phyloP scores from a whole-genome alignment of 108 stramenopile genomes.

The Nitzschia inconspicua region DNA sequence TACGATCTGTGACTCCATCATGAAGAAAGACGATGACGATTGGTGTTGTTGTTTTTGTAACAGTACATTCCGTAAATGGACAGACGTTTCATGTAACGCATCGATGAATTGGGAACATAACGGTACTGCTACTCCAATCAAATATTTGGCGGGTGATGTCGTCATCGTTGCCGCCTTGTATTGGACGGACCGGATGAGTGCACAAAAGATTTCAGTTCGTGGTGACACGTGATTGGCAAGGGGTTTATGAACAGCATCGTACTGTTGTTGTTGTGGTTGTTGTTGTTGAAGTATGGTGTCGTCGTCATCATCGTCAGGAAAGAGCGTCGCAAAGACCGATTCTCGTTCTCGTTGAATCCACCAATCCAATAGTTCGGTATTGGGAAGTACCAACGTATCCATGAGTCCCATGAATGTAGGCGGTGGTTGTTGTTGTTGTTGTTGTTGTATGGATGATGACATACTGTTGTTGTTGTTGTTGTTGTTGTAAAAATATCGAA shows the following conservation, averaged over 20 bases:
- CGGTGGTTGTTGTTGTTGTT: background rate
- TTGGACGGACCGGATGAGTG: conserved; percentile 59
- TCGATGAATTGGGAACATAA: conserved; percentile 66
- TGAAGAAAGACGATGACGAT: background rate
- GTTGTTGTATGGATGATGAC: conserved; percentile 3
- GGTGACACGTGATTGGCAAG: conserved; percentile 35
- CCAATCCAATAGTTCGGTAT: conserved; percentile 60
- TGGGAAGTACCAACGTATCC: conserved; percentile 46
- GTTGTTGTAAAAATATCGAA: too few species aligned
- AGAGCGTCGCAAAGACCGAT: conserved; percentile 54
- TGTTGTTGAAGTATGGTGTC: too few species aligned
- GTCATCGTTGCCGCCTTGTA: conserved; percentile 54
- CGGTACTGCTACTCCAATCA: conserved; percentile 59
- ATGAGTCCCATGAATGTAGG: conserved; percentile 31
- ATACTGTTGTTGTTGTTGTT: background rate
- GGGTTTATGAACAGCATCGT: conserved; percentile 7
- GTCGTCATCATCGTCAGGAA: conserved; percentile 21
- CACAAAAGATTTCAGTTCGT: conserved; percentile 65
- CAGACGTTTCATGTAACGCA: conserved; percentile 59
- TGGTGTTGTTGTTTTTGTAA: background rate
- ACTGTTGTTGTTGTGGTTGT: too few species aligned
- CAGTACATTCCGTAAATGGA: conserved; percentile 38
- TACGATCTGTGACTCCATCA: conserved; percentile 26
- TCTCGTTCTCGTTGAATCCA: conserved; percentile 71
- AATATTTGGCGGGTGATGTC: conserved; percentile 38